Conservation (phyloP, 257 asterid genomes). For the Linderniella brevidens region DNA sequence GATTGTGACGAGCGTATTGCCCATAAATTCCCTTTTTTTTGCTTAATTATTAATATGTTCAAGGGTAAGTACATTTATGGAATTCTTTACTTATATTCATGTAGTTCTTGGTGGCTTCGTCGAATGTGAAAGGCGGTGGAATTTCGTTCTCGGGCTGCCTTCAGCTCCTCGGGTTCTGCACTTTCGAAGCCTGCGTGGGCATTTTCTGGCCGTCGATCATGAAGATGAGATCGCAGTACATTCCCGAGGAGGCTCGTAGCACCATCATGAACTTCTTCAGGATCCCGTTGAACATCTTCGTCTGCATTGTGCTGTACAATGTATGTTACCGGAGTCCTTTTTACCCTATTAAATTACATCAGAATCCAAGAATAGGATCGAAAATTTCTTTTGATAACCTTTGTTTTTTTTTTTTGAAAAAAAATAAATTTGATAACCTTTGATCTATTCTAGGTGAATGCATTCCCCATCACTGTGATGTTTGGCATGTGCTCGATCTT, state of each 20-base stretch:
- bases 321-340: no score
- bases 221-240: slow-evolving; percentile 97
- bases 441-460: slow-evolving; percentile 42
- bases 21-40: slow-evolving; percentile 2
- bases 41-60: slow-evolving; percentile 5
- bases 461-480: slow-evolving; percentile 87
- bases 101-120: slow-evolving; percentile 60
- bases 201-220: slow-evolving; percentile 96
- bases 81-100: no score
- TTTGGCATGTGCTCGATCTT: slow-evolving; percentile 95
- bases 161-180: slow-evolving; percentile 77
- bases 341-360: no score
- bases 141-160: slow-evolving; percentile 56
- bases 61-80: slow-evolving; percentile 12
- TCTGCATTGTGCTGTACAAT: slow-evolving; percentile 79
- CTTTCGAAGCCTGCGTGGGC: slow-evolving; percentile 83
- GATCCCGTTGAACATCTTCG: slow-evolving; percentile 81
- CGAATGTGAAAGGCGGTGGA: slow-evolving; percentile 48
- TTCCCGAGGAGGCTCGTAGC: slow-evolving; percentile 95
- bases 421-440: not conserved
- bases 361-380: no score
- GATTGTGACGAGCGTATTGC: slow-evolving; percentile 40
- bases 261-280: slow-evolving; percentile 96
- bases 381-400: no score
- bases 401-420: no score